phyloP scores from a whole-genome alignment of 805 yeast genomes.

The Saccharomyces kudriavzevii region DNA sequence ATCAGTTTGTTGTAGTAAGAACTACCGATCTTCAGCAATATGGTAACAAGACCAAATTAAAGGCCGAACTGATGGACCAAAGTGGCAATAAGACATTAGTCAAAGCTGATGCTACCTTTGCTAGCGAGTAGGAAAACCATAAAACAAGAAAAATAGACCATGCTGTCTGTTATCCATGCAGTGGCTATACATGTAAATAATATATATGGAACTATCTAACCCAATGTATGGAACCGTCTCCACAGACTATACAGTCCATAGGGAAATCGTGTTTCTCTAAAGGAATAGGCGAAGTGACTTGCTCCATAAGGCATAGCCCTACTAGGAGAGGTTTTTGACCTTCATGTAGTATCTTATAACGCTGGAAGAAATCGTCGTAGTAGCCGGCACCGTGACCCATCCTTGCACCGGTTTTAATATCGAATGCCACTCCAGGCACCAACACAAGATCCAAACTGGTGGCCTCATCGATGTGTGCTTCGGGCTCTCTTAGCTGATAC shows the following conservation, averaged over 20 bases:
- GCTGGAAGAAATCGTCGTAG: slow-evolving; percentile 67
- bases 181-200: slow-evolving; percentile 42
- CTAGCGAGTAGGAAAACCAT: slow-evolving; percentile 4
- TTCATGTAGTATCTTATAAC: slow-evolving; percentile 31
- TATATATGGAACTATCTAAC: slow-evolving; percentile 17
- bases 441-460: slow-evolving; percentile 54
- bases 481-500: slow-evolving; percentile 63
- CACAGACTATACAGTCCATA: slow-evolving; percentile 27
- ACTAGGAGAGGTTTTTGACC: slow-evolving; percentile 22
- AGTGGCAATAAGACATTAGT: slow-evolving; percentile 46
- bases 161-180: slow-evolving; percentile 47
- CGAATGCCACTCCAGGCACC: slow-evolving; percentile 81
- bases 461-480: slow-evolving; percentile 9
- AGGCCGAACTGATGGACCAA: slow-evolving; percentile 46
- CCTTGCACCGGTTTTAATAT: slow-evolving; percentile 36
- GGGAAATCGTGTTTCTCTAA: slow-evolving; percentile 25
- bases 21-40: slow-evolving; percentile 35
- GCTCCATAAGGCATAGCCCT: slow-evolving; percentile 27
- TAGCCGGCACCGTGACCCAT: slow-evolving; percentile 93
- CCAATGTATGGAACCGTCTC: slow-evolving; percentile 23
- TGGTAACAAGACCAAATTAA: slow-evolving; percentile 31
- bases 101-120: slow-evolving; percentile 43
- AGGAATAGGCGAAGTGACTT: slow-evolving; percentile 18
- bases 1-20: slow-evolving; percentile 63
- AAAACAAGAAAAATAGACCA: slow-evolving; percentile 20